Evolutionary conservation across 495 filamentous ascomycete genomes (phyloP), one percentile per base, ranked within the genome.

Genomic region (Astrothelium subdiscretum): DNA sequence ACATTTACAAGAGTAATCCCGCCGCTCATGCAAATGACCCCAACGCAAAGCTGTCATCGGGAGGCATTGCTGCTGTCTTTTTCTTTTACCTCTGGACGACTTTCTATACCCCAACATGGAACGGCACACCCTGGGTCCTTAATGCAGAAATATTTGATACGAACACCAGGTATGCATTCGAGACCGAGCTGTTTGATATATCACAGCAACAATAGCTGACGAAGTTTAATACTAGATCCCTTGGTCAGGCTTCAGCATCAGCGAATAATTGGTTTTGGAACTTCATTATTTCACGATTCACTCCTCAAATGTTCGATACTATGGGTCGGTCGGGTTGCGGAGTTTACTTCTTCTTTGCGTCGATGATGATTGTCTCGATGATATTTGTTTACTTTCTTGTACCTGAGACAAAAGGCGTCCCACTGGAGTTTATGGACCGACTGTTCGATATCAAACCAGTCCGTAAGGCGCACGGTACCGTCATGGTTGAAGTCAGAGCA

Each of bases 61-160:
- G 80, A 48, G 86, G 85, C 48, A 85, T 87, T 59, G 82, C 82
- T 0, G 87, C 87, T 38, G 82, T 90, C 52, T 87, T 88, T 77
- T 88, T 90, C 79, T 89, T 89, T 75, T 90, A 89, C 68, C 79
- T 90, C 18, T 89, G 86, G 85, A 89, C 87, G 3, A 82, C 83
- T 8, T 89, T 87, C 73, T 90, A 90, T 68, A 87, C 87, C 5
- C 83, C 87, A 0, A 83, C 83, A 3, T 90, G 87, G 86, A 89
- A 90, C 70, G 86, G 85, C 11, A 73, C 70, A 4, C 72, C 73
- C 26, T 76, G 73, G 73, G 73, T 74, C 32, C 61, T 72, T 62
- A 72, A 72, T 57, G 68, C 68, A 15, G 71, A 74, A 62, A 75
- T 75, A 65, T 75, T 75, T 61, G 68, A 69, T 58, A 66, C 68